phyloP scores from a whole-genome alignment of 192 early-diverging fungal genomes.

The Linnemannia hyalina region DNA sequence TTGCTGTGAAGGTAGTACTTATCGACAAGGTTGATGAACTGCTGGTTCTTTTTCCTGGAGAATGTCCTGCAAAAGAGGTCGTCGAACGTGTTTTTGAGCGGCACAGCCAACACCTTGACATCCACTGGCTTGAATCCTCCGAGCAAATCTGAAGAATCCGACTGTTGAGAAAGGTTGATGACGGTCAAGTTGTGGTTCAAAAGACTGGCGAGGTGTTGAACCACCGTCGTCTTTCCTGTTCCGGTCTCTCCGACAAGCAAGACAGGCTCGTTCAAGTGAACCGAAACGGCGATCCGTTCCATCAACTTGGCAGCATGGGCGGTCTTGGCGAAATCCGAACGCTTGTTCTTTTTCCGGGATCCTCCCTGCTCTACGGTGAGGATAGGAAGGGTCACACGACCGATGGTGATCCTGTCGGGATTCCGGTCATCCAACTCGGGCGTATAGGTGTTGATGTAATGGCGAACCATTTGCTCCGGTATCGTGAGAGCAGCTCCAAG shows the following conservation, averaged over 20 bases:
- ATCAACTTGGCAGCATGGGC: slow-evolving; percentile 81
- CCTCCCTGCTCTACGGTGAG: slow-evolving; percentile 45
- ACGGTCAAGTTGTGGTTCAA: slow-evolving; percentile 82
- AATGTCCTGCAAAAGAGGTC: slow-evolving; percentile 88
- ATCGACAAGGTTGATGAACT: slow-evolving; percentile 86
- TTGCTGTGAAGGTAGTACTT: slow-evolving; percentile 80
- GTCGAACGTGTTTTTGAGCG: slow-evolving; percentile 89
- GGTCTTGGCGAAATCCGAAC: slow-evolving; percentile 90
- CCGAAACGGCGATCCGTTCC: slow-evolving; percentile 88
- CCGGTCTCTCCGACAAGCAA: slow-evolving; percentile 97
- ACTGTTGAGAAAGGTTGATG: slow-evolving; percentile 98
- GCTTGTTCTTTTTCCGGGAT: slow-evolving; percentile 44
- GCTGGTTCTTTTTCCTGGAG: slow-evolving; percentile 86
- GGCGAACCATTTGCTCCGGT: slow-evolving; percentile 74
- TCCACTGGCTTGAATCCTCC: slow-evolving; percentile 99
- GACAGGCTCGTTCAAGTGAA: slow-evolving; percentile 85
- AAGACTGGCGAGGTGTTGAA: slow-evolving; percentile 91
- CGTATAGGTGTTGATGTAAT: slow-evolving; percentile 76
- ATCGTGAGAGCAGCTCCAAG: slow-evolving; percentile 81
- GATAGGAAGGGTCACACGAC: slow-evolving; percentile 67
- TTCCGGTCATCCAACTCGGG: slow-evolving; percentile 67
- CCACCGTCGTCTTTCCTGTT: slow-evolving; percentile 96
- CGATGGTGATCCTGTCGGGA: slow-evolving; percentile 59
- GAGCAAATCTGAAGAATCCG: slow-evolving; percentile 92
- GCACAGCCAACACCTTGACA: slow-evolving; percentile 79